Conservation (phyloP, 73 alveolate genomes). For the Paraurostyla sp. region DNA sequence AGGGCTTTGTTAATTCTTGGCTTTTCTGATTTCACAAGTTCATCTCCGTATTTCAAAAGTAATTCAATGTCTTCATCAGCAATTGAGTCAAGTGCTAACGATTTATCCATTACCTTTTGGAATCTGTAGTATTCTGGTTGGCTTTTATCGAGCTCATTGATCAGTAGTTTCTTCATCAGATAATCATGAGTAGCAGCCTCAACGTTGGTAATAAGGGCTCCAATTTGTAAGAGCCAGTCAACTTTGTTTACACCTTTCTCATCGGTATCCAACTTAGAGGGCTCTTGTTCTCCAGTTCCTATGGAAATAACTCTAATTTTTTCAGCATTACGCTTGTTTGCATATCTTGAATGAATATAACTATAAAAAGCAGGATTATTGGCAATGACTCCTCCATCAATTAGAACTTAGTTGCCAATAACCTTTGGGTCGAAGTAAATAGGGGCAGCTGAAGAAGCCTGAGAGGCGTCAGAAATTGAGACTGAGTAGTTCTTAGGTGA, state of each 20-base stretch:
- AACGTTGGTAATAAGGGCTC: constrained; percentile 19
- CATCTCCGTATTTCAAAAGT: constrained; percentile 19
- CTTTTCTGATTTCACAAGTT: background rate
- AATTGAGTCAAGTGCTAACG: constrained; percentile 21
- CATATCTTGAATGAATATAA: constrained; percentile 36
- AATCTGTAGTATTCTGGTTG: constrained; percentile 31
- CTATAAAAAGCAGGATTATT: constrained; percentile 59
- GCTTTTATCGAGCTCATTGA: background rate
- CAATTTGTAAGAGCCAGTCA: constrained; percentile 27
- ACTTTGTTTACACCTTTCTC: background rate
- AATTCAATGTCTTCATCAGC: constrained; percentile 10
- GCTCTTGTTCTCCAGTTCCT: constrained; percentile 48
- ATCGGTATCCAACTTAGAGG: background rate
- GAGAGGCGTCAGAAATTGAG: constrained; percentile 20
- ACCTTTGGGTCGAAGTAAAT: constrained; percentile 60
- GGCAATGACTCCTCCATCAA: constrained; percentile 67
- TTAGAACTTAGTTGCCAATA: constrained; percentile 27
- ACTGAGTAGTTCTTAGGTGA: constrained; percentile 2
- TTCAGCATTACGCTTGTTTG: background rate
- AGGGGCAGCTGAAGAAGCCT: constrained; percentile 67
- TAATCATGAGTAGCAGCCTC: constrained; percentile 55
- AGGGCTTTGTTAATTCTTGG: background rate
- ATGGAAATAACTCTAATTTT: constrained; percentile 40
- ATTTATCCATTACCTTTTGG: constrained; percentile 8
- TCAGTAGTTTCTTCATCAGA: background rate